A percentile compares a stretch with the other conserved stretches of the same genome.
phyloP scores from a whole-genome alignment of 1,284 basidiomycete species.

The Cryptococcus sp. region DNA sequence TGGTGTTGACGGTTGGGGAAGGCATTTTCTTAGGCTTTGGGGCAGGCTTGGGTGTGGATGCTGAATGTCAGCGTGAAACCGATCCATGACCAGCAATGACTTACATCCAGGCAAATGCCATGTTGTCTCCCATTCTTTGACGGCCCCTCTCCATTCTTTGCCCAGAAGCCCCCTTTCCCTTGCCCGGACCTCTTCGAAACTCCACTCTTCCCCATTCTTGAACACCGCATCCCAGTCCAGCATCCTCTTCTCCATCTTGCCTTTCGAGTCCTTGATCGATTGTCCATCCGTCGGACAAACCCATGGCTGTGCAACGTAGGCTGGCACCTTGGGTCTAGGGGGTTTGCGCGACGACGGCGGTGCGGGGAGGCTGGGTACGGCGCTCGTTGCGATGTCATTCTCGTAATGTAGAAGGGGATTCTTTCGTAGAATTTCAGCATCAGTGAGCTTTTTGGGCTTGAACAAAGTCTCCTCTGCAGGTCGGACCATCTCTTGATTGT shows the following conservation, averaged over 20 bases:
- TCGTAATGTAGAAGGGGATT: constrained; percentile 57
- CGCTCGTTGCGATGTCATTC: constrained; percentile 25
- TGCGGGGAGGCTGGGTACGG: constrained; percentile 26
- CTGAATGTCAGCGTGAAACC: constrained; percentile 52
- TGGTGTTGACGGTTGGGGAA: constrained; percentile 77
- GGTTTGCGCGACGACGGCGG: constrained; percentile 32
- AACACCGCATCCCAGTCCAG: constrained; percentile 47
- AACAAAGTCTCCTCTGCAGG: constrained; percentile 44
- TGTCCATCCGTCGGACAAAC: constrained; percentile 41
- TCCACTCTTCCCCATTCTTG: constrained; percentile 46
- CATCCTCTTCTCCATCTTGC: constrained; percentile 44
- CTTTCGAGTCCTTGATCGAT: constrained; percentile 32
- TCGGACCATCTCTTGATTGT: constrained; percentile 22
- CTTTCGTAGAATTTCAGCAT: constrained; percentile 53
- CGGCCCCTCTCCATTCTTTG: constrained; percentile 37
- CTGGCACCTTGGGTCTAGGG: constrained; percentile 9
- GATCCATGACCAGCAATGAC: constrained; percentile 7
- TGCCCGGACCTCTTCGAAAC: constrained; percentile 48
- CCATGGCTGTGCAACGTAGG: constrained; percentile 30
- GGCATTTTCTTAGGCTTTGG: constrained; percentile 46
- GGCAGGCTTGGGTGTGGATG: constrained; percentile 33
- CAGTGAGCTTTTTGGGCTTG: constrained; percentile 33
- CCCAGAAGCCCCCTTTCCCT: constrained; percentile 42
- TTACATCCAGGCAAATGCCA: constrained; percentile 46
- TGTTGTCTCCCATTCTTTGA: constrained; percentile 40